Percentiles rank a stretch among this genome's conserved stretches.
Conservation (phyloP, 495 filamentous ascomycete genomes). For the Lepidopterella palustris region DNA sequence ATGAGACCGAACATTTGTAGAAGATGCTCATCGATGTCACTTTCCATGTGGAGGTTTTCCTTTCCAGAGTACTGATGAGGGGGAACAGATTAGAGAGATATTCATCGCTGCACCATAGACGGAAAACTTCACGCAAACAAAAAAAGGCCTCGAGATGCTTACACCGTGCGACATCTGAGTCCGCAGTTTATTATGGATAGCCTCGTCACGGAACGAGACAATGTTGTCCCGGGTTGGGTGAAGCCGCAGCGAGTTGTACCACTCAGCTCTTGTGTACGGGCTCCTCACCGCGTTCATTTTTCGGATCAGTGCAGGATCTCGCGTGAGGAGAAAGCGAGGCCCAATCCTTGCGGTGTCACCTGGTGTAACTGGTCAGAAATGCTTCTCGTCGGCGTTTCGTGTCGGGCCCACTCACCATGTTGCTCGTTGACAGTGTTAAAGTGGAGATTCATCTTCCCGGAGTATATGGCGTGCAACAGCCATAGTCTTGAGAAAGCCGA, state of each 20-base stretch:
- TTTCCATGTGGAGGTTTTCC: conserved; percentile 44
- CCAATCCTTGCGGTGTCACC: conserved; percentile 42
- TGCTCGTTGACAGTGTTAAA: conserved; percentile 28
- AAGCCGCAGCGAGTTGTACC: conserved; percentile 41
- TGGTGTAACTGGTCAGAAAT: conserved; percentile 6
- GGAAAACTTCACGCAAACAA: not conserved
- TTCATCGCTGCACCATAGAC: not conserved
- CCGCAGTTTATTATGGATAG: conserved; percentile 37
- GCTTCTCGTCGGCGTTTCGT: not conserved
- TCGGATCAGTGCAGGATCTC: conserved; percentile 41
- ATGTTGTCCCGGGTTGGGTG: conserved; percentile 40
- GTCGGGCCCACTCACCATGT: conserved; percentile 23
- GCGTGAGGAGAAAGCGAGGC: conserved; percentile 39
- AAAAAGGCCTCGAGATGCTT: not conserved
- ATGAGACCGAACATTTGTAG: conserved; percentile 38
- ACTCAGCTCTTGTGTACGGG: conserved; percentile 36
- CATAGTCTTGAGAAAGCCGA: conserved; percentile 27
- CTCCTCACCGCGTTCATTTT: conserved; percentile 37
- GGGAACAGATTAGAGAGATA: not conserved
- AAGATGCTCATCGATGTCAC: conserved; percentile 42
- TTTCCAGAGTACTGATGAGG: conserved; percentile 43
- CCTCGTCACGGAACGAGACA: conserved; percentile 37
- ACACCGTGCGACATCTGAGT: conserved; percentile 34
- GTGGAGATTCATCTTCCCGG: conserved; percentile 29
- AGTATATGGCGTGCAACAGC: conserved; percentile 23